phyloP scores from a whole-genome alignment of 352 stramenopile species.

The Saprolegnia parasitica region DNA sequence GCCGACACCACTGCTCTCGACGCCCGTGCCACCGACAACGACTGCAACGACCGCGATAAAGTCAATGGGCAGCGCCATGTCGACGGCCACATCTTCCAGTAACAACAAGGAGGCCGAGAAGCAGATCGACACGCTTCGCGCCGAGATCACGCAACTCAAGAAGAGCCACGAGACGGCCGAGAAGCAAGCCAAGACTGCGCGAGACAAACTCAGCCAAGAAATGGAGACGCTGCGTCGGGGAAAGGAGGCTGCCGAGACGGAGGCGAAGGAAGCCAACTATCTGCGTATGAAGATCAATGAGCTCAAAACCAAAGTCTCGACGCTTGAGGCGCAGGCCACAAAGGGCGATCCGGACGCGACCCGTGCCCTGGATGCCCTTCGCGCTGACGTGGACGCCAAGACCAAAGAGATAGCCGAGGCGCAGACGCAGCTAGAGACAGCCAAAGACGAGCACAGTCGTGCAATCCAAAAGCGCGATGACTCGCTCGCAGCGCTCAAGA shows the following conservation, averaged over 20 bases:
- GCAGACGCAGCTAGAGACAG: conserved; percentile 27
- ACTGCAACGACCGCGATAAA: background rate
- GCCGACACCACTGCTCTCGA: conserved; percentile 10
- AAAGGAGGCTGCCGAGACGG: conserved; percentile 34
- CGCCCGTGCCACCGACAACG: background rate
- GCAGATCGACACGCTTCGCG: conserved; percentile 17
- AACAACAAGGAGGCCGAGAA: background rate
- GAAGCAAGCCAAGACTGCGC: conserved; percentile 29
- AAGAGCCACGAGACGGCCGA: conserved; percentile 32
- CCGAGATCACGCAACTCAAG: conserved; percentile 16
- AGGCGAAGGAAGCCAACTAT: conserved; percentile 53
- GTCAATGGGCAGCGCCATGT: background rate
- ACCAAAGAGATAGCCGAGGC: conserved; percentile 30
- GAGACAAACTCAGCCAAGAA: conserved; percentile 13
- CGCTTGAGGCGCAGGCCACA: conserved; percentile 31
- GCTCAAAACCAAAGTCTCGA: conserved; percentile 41
- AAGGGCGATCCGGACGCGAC: conserved; percentile 4
- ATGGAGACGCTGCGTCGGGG: conserved; percentile 9
- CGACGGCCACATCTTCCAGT: background rate
- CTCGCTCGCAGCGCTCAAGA: conserved; percentile 32
- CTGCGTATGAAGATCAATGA: conserved; percentile 53
- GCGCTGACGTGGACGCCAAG: conserved; percentile 4
- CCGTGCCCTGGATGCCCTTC: background rate
- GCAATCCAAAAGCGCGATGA: conserved; percentile 33
- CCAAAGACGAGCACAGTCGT: conserved; percentile 35